Evolutionary conservation across 2,329 filamentous ascomycete species (phyloP).

Genomic region (Mycosphaerella sp.): DNA sequence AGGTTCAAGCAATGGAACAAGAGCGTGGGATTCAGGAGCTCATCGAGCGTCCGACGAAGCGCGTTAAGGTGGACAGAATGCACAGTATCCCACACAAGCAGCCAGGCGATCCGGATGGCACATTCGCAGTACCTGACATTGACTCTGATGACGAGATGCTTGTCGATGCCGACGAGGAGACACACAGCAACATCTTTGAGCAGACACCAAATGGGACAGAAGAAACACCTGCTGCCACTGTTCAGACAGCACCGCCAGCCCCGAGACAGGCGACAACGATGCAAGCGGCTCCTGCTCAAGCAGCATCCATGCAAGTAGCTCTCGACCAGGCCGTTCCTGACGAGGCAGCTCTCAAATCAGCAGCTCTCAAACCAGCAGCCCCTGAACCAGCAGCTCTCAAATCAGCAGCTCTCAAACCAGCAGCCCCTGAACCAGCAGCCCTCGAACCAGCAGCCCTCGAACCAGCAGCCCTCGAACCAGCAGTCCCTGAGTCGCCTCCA

Average conservation of each 20-base stretch:
- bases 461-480: background rate
- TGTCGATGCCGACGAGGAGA: conserved; percentile 25
- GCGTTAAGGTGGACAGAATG: conserved; percentile 31
- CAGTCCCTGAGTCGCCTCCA: background rate
- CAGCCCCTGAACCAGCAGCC: background rate
- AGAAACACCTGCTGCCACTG: conserved; percentile 1
- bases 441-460: background rate
- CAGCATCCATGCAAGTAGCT: background rate
- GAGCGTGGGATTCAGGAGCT: conserved; percentile 27
- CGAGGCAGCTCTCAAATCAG: background rate
- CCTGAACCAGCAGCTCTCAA: background rate
- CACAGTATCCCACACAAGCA: conserved; percentile 28
- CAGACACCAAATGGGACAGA: background rate
- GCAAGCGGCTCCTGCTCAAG: background rate
- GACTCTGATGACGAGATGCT: conserved; percentile 33
- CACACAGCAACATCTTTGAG: conserved; percentile 24
- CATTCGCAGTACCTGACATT: conserved; percentile 29
- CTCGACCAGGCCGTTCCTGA: background rate
- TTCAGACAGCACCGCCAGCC: background rate
- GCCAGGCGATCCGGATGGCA: conserved; percentile 28
- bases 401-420: no score
- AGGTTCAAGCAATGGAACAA: conserved; percentile 22
- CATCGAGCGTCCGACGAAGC: conserved; percentile 24
- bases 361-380: background rate
- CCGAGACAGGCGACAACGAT: background rate